These are phyloP conservation scores for Arthrobotrys sinensis DNA, from an alignment of 2,329 filamentous ascomycete species.

Conservation along the genomic window DNA sequence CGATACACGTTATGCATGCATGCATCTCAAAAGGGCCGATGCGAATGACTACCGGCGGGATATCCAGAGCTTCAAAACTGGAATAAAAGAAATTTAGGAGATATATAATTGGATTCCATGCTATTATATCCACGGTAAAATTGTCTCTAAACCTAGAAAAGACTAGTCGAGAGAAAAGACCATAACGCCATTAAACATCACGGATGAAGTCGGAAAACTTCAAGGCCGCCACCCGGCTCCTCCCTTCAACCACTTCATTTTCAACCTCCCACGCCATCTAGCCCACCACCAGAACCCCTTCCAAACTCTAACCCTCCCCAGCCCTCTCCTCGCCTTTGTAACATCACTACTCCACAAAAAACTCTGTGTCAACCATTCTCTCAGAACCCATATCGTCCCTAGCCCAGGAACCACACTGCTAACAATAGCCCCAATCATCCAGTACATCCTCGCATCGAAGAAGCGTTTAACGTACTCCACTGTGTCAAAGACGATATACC, in stretches of 20 bases:
- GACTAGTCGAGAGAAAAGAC: no score
- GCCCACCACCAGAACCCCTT: constrained; percentile 60
- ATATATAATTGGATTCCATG: no score
- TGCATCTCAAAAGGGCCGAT: no score
- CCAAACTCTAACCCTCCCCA: constrained; percentile 58
- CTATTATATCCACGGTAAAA: no score
- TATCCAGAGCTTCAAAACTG: no score
- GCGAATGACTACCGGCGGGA: no score
- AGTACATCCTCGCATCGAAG: constrained; percentile 63
- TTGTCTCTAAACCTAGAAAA: no score
- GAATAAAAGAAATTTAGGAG: no score
- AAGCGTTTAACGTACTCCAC: constrained; percentile 64
- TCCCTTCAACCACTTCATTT: constrained; percentile 46
- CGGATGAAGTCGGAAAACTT: not conserved
- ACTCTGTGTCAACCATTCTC: constrained; percentile 63
- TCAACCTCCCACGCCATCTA: constrained; percentile 42
- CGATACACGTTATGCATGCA: no score
- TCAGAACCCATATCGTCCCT: constrained; percentile 36
- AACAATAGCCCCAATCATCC: constrained; percentile 61
- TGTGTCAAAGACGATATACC: constrained; percentile 67
- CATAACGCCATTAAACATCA: not conserved
- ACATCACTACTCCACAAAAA: constrained; percentile 60
- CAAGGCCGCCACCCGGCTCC: constrained; percentile 48
- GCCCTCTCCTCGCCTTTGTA: constrained; percentile 49
- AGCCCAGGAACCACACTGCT: constrained; percentile 54